Base-by-base conservation (phyloP, 2,329 filamentous ascomycete genomes). In the Epichloe amarillans region DNA sequence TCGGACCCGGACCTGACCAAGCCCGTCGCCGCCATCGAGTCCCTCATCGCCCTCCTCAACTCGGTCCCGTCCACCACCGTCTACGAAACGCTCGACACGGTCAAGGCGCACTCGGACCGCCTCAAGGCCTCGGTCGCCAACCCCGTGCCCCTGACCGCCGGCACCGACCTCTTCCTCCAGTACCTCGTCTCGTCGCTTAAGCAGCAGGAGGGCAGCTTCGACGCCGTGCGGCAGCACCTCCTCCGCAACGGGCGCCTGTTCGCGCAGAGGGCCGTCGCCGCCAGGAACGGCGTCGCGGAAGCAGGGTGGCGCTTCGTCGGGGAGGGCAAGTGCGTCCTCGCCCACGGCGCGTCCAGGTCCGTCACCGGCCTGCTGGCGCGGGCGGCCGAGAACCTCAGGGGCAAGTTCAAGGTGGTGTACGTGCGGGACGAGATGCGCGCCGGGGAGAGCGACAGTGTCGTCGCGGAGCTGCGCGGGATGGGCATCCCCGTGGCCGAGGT, bases 121-220 rank as follows among this genome's bases (percentile, higher is more conserved):
- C 80, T 98, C 56, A 91, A 90, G 66, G 75, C 76, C 52, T 81
- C 83, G 19, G 84, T 95, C 49, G 76, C 84, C 7, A 97, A 98
- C 69, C 87, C 90, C 14, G 87, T 97, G 51, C 91, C 90, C 4
- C 80, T 97, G 15, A 89, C 87, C 46, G 93, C 94, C 50, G 93
- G 93, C 61, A 95, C 90, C 53, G 90, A 96, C 66, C 81, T 97
- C 53, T 97, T 98, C 74, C 86, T 93, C 66, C 85, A 91, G 64
- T 97, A 95, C 69, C 80, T 98, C 59, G 84, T 95, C 61, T 82
- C 83, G 51, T 88, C 76, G 56, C 74, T 84, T 64, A 77, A 77
- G 69, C 72, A 76, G 70, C 73, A 75, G 57, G 69, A 70, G 47
- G 62, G 63, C 45, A 64, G 61, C 59, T 97, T 97, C 67, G 86